Base-by-base conservation (phyloP, 805 yeast species). In the Pichia insulana region DNA sequence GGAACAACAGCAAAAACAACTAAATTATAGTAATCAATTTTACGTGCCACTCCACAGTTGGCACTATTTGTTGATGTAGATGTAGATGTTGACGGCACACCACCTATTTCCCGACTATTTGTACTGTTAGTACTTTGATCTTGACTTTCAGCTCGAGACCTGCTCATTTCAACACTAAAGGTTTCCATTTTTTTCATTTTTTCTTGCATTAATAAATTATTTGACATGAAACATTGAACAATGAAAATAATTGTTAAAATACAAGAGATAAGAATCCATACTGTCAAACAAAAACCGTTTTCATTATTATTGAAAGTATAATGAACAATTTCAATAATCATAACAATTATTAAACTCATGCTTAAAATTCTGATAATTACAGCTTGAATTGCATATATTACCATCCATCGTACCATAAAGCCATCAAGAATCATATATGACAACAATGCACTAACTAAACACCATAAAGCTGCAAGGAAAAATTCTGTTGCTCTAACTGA, bases 1-100 rank as follows among this genome's bases (percentile, higher is more conserved):
- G 98, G 98, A n/a, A 90, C 96, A 33, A 90, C 98, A 2, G 97
- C 97, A 65, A 86, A 90, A 2, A 90, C 97, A 0, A 84, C 87
- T 39, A 92, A 84, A 51, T 83, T 85, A 60, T 87, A 86, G 42
- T 89, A 69, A 58, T 90, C 95, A 46, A 89, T 84, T 30, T 88
- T 80, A 42, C 96, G 70, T 33, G 76, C 36, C n/a, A 18, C n/a
- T 30, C 42, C 38, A 30, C 35, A 30, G 15, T 37, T 35, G 34
- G 38, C 16, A 13, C 26, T 20, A n/a, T 3, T 32, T 35, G 30
- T 12, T 17, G 22, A 17, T 18, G 25, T 15, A 13, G 22, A 17
- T 18, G 25, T 15, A 13, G 17, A n/a, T n/a, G n/a, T 15, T 16
- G 15, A 30, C n/a, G 15, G 17, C 12, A 13, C n/a, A 15, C 17